Evolutionary conservation across 192 early-diverging fungal species (phyloP), one percentile per base, ranked within the genome.

Genomic region (Coemansia sp.): DNA sequence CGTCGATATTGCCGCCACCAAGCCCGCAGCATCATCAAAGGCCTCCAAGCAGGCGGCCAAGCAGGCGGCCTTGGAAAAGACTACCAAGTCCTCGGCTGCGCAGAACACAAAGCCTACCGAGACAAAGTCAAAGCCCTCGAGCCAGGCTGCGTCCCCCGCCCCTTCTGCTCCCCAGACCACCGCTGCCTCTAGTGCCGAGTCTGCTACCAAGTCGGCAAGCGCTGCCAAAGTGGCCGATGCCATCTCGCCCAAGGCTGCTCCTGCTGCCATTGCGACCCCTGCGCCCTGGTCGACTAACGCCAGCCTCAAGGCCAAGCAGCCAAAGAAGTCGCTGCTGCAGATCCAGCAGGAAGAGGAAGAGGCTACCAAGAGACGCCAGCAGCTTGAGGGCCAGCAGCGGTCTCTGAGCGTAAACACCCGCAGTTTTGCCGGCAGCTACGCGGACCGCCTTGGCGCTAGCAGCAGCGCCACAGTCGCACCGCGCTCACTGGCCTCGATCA

Each of bases 271-370:
- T 7, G 34, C 46, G 19, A 67, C 25, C 19, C 52, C 69, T 4
- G 69, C 69, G 25, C 69, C 69, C 1, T 72, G 69, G 69, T 72
- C 69, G 20, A 60, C 53, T 27, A 33, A 41, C 15, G 39, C 55
- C 1, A 24, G 42, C 33, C 9, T 53, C 26, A 61, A 51, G 40
- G 30, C 29, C 14, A 72, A 64, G 23, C 48, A 60, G 58, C 71
- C 71, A n/a, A 67, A 67, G 32, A 74, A 74, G 41, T 63, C 71
- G 26, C 49, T 78, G 13, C 33, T 72, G 56, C 67, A 78, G 48
- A 78, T 78, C 17, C 75, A 78, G 55, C 64, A 67, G 37, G 75
- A 78, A 26, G 69, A 78, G 38, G 67, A 77, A 43, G 64, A 55
- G 26, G 57, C 59, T 1, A 47, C 41, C 30, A 54, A 54, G 38